Evolutionary conservation across 306 rosid genomes (phyloP), one percentile per base, ranked within the genome.

Genomic region (Clitoria ternatea): DNA sequence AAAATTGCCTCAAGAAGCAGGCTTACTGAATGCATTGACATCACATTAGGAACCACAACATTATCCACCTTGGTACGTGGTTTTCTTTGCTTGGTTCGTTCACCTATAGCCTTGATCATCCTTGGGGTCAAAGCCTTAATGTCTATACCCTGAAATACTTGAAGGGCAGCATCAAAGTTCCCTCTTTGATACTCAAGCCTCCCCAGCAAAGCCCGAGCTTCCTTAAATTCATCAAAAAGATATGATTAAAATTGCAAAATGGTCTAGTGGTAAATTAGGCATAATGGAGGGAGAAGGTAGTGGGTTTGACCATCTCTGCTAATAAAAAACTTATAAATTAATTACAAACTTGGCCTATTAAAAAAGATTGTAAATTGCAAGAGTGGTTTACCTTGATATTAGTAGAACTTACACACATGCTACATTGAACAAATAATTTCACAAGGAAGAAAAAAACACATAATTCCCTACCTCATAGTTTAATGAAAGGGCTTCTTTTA

Each of bases 1-100:
- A 89, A 79, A 26, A 89, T 84, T 56, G 99, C 99, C 88, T 91
- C 99, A 47, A 87, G 83, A 57, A 94, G 96, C 45, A 94, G 80
- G 90, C 97, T 94, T 47, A 87, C 92, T 26, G 97, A 91, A 83
- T 94, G 97, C 91, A 84, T 81, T n/a, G 97, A 91, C 99, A 94
- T 89, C 65, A 74, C 70, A 73, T 67, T 83, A n/a, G 81, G 80
- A 47, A 79, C 75, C 67, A 80, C 81, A 62, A 80, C 81, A 62
- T 35, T 71, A 67, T 79, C 88, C 6, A 76, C 81, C 76, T 87
- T 91, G 9, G 80, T 65, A 24, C 88, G 87, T 7, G 84, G 74
- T 59, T 81, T 91, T 47, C 81, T 74, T 55, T 30, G 95, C 78
- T 80, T 83, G 20, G 71, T 84, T 73, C 88, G 87, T 83, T 83